These are phyloP conservation scores for Aethionema arabicum DNA, from an alignment of 345 rosid species.

Conservation along the genomic window DNA sequence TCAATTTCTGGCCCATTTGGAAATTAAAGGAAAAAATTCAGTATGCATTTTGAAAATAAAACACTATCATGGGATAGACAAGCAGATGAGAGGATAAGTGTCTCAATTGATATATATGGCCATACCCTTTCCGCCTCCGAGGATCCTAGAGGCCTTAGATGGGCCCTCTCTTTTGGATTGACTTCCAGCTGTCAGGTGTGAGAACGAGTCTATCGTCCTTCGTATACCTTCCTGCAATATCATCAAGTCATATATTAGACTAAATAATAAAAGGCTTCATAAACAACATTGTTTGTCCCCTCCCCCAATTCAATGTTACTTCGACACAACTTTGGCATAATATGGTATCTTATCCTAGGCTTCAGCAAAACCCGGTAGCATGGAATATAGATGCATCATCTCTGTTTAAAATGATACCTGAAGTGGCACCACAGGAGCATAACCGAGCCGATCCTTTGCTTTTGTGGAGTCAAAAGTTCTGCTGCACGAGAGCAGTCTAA, in stretches of 20 bases:
- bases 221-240: constrained; percentile 73
- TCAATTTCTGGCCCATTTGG: neutral
- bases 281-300: neutral
- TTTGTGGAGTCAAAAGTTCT: constrained; percentile 73
- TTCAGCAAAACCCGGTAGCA: constrained; percentile 9
- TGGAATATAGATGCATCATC: constrained; percentile 17
- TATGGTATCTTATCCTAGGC: neutral
- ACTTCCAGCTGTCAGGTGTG: constrained; percentile 66
- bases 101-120: constrained; percentile 11
- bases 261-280: neutral
- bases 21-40: neutral
- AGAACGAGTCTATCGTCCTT: constrained; percentile 73
- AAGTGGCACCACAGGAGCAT: constrained; percentile 67
- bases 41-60: constrained; percentile 14
- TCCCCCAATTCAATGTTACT: neutral
- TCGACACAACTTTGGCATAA: neutral
- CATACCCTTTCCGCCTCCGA: constrained; percentile 84
- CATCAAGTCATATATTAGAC: constrained; percentile 21
- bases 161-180: constrained; percentile 68
- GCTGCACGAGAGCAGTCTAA: constrained; percentile 79
- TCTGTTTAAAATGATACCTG: constrained; percentile 49
- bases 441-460: constrained; percentile 85
- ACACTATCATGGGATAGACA: neutral
- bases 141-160: constrained; percentile 69
- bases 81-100: neutral